Conservation (phyloP, 2,329 filamentous ascomycete genomes). For the Pseudohalonectria lignicola region DNA sequence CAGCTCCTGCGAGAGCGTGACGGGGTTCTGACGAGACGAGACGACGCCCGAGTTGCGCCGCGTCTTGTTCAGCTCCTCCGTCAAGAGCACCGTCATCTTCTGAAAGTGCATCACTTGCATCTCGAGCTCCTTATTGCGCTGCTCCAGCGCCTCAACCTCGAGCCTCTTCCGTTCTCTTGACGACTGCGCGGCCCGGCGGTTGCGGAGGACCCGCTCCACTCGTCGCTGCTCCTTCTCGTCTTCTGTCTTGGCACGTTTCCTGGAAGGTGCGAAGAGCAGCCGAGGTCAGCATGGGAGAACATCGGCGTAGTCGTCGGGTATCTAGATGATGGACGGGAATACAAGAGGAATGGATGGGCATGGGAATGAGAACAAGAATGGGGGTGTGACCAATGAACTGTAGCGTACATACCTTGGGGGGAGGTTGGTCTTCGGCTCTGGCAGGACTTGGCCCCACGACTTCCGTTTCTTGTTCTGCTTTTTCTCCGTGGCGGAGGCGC, state of each 20-base stretch:
- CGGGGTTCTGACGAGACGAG: constrained; percentile 30
- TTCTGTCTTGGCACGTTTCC: constrained; percentile 96
- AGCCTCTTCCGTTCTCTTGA: constrained; percentile 85
- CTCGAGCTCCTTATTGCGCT: constrained; percentile 62
- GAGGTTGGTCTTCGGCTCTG: constrained; percentile 91
- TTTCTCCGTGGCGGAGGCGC: constrained; percentile 37
- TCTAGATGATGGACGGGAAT: too few species aligned
- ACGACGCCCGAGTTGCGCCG: constrained; percentile 31
- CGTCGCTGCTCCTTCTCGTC: constrained; percentile 98
- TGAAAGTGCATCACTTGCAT: constrained; percentile 31
- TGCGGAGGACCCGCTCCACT: constrained; percentile 92
- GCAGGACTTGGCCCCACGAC: constrained; percentile 96
- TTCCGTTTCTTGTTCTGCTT: constrained; percentile 88
- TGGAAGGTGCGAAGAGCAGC: constrained; percentile 17
- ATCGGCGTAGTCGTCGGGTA: neutral
- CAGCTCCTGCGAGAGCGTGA: constrained; percentile 48
- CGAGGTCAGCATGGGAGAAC: neutral
- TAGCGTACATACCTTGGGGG: constrained; percentile 60
- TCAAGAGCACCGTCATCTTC: constrained; percentile 32
- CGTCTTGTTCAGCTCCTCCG: constrained; percentile 38
- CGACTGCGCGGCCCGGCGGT: constrained; percentile 91
- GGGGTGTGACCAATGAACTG: neutral
- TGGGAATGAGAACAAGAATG: neutral
- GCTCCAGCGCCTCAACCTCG: constrained; percentile 78
- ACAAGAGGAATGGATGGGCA: too few species aligned